Evolutionary conservation across 805 yeast genomes (phyloP), one percentile per base, ranked within the genome.

Genomic region (Candida maris): DNA sequence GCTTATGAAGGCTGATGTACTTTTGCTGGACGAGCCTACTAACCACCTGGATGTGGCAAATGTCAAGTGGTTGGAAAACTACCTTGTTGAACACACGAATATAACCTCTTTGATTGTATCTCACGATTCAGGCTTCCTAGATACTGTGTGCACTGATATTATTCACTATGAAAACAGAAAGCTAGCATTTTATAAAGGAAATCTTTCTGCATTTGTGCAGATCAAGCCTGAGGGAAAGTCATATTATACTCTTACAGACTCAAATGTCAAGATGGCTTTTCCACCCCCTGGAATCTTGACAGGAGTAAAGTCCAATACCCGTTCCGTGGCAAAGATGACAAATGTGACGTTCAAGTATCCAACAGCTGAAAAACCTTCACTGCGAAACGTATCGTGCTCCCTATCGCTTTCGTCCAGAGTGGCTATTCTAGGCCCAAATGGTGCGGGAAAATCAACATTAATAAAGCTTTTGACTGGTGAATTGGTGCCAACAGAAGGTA

Each of bases 381-480:
- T 91, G 52, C 57, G 62, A 20, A 57, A 85, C 56, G 93, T 88
- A 25, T 82, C 95, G 2, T 85, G 95, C 64, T 84, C 96, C n/a
- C 72, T 93, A 42, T 85, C 96, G 3, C 70, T 91, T 48, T 85
- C 96, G n/a, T 91, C 97, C 22, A 81, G 98, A 68, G 96, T 91
- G 46, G 97, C 97, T 30, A 80, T 93, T 54, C 67, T 93, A 39
- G 98, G 98, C 38, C 97, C 97, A 44, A 91, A 91, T 62, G 98
- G 98, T 73, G 98, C 98, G 35, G 98, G 98, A 70, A 91, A 91
- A 64, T 87, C 97, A 9, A 91, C 98, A 13, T 74, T 93, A 56
- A 91, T 93, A 65, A 91, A 91, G 65, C 71, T 93, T 37, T 73
- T 91, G 51, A 93, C 97, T 7, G 98, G 86, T 48, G 98, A 91